These are phyloP conservation scores for Penicillium sclerotiorum DNA, from an alignment of 2,329 filamentous ascomycete genomes.

Conservation along the genomic window DNA sequence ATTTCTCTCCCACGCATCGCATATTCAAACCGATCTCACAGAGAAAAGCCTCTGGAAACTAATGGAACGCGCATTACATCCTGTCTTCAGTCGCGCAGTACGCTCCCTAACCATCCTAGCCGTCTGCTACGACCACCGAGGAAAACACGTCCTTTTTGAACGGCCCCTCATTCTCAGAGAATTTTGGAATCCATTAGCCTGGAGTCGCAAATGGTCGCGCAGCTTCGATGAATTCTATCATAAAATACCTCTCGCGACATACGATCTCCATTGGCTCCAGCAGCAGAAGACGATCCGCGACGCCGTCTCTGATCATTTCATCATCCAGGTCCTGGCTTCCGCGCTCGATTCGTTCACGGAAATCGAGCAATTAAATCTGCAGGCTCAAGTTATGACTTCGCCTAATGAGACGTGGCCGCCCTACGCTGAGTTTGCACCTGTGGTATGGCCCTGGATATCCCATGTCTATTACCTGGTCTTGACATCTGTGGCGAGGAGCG, in stretches of 20 bases:
- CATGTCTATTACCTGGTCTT: conserved; percentile 6
- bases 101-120: conserved; percentile 7
- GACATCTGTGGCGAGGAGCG: conserved; percentile 4
- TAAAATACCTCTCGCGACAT: neutral
- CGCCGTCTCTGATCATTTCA: conserved; percentile 1
- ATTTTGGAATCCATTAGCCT: neutral
- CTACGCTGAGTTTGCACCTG: neutral
- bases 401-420: neutral
- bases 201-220: neutral
- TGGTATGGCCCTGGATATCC: conserved; percentile 5
- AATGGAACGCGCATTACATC: conserved; percentile 1
- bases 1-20: conserved; percentile 3
- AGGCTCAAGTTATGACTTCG: neutral
- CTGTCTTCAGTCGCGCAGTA: neutral
- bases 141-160: conserved; percentile 1
- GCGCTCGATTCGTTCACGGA: conserved; percentile 3
- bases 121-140: neutral
- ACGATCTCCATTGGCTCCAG: conserved; percentile 3
- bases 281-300: neutral
- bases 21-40: neutral
- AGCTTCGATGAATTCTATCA: neutral
- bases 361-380: conserved; percentile 7
- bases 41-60: conserved; percentile 6
- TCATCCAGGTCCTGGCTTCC: conserved; percentile 1
- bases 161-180: neutral